These are phyloP conservation scores for Didymella pomorum DNA, from an alignment of 2,329 filamentous ascomycete genomes.

Conservation along the genomic window DNA sequence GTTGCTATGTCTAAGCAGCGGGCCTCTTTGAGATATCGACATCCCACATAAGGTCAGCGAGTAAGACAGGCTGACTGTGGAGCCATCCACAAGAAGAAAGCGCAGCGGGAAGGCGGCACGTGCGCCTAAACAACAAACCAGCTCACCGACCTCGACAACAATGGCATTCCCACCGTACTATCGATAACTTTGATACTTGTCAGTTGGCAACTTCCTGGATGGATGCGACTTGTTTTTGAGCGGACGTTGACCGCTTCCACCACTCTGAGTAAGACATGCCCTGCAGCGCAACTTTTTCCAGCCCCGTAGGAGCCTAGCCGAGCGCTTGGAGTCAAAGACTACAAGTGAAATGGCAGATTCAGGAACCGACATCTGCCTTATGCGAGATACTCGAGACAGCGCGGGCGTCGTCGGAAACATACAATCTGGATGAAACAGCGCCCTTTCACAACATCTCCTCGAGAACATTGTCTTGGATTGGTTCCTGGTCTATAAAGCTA, in stretches of 20 bases:
- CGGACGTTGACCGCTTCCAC: slow-evolving; percentile 33
- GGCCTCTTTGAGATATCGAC: too few relatives aligned
- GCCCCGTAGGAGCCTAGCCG: slow-evolving; percentile 25
- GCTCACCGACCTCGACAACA: slow-evolving; percentile 28
- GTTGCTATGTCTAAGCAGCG: too few relatives aligned
- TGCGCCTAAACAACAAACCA: slow-evolving; percentile 24
- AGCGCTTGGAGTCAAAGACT: slow-evolving; percentile 17
- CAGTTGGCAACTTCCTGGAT: slow-evolving; percentile 22
- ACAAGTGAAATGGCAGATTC: slow-evolving; percentile 33
- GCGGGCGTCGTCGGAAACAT: slow-evolving; percentile 12
- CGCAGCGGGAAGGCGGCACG: slow-evolving; percentile 19
- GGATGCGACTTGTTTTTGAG: slow-evolving; percentile 22
- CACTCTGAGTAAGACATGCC: slow-evolving; percentile 35
- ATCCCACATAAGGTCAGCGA: too few relatives aligned
- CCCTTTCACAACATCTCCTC: slow-evolving; percentile 4
- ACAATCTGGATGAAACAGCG: slow-evolving; percentile 8
- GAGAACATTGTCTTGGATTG: slow-evolving; percentile 15
- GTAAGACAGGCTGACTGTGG: slow-evolving; percentile 18
- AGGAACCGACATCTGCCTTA: slow-evolving; percentile 20
- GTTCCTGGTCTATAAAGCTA: slow-evolving; percentile 15
- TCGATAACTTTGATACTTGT: slow-evolving; percentile 15
- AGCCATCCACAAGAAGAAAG: slow-evolving; percentile 17
- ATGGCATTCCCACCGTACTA: slow-evolving; percentile 26
- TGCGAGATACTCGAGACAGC: slow-evolving; percentile 21
- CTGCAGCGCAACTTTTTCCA: slow-evolving; percentile 25